Evolutionary conservation across 768 basidiomycete species (phyloP), one percentile per base, ranked within the genome.

Genomic region (Boletus fagicola): DNA sequence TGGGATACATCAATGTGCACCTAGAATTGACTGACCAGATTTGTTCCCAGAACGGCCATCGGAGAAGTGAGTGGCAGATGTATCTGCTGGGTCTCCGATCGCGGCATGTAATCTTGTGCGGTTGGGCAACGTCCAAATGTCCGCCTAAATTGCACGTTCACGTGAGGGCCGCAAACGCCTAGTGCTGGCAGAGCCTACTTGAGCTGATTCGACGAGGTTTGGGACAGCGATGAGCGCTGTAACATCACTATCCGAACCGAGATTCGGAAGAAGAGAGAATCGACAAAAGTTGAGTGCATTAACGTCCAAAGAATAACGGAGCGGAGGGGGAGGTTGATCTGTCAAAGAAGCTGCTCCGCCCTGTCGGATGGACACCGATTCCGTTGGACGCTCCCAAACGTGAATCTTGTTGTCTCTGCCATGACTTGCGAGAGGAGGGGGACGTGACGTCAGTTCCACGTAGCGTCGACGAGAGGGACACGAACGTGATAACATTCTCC

Each of bases 281-380:
- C 88, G 84, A 72, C 96, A 98, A 70, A 89, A 98, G 67, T 96
- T 97, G 54, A 98, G 78, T 2, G 96, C 87, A 68, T 99, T 99
- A 57, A 95, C 86, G 65, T 94, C 90, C 70, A 98, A 74, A 0
- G 89, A 88, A 63, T 86, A 88, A 12, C 74, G 68, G 4, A 90
- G 69, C 8, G 67, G 57, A 4, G 90, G 89, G 0, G 72, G 72
- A 1, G 80, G 76, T 8, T 81, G 69, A 30, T 76, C 78, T 1
- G 80, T 74, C 39, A 80, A 64, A 0, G 81, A 76, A 2, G 86
- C 88, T 4, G 86, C 83, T 16, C 76, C 78, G 18, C 83, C 82
- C 8, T 84, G 80, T 20, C 72, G 60, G 46, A 84, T 75, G 26
- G 77, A 74, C 24, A 74, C 70, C 12, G 78, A 76, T 42, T 83